Evolutionary conservation across 495 filamentous ascomycete species (phyloP).

Genomic region (Zalerion maritima): DNA sequence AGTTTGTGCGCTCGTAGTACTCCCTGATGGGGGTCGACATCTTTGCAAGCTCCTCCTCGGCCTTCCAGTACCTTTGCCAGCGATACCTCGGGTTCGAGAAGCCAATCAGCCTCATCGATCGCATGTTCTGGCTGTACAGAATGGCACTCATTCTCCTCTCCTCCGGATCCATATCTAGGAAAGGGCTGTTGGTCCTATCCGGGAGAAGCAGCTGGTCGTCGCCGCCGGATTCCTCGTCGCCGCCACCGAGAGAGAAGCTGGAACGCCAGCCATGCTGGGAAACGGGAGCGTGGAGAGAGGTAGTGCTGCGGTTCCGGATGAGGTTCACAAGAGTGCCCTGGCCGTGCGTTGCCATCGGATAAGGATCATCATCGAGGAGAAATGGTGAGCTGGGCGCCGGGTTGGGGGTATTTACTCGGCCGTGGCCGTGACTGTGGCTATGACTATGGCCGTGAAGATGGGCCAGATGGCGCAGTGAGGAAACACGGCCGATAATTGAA

Average conservation of each 20-base stretch:
- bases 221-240: conserved; percentile 20
- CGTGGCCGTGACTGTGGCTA: no score
- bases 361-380: conserved; percentile 19
- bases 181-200: no score
- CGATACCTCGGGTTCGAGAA: conserved; percentile 60
- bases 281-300: conserved; percentile 13
- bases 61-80: conserved; percentile 65
- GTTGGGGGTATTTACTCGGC: no score
- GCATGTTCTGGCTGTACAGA: conserved; percentile 54
- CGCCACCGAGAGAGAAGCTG: conserved; percentile 1
- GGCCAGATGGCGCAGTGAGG: no score
- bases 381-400: no score
- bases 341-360: conserved; percentile 18
- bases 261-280: no score
- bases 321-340: conserved; percentile 15
- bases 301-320: conserved; percentile 12
- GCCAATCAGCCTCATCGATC: conserved; percentile 64
- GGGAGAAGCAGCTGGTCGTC: conserved; percentile 13
- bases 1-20: conserved; percentile 78
- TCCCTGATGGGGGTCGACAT: conserved; percentile 42
- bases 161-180: no score
- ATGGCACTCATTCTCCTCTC: conserved; percentile 37
- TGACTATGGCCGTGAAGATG: no score
- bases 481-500: no score
- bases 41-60: conserved; percentile 43